Percentiles rank a stretch among this genome's conserved stretches.
These are phyloP conservation scores for Vaccinium corymbosum DNA, from an alignment of 148 eudicot species.

Conservation along the genomic window DNA sequence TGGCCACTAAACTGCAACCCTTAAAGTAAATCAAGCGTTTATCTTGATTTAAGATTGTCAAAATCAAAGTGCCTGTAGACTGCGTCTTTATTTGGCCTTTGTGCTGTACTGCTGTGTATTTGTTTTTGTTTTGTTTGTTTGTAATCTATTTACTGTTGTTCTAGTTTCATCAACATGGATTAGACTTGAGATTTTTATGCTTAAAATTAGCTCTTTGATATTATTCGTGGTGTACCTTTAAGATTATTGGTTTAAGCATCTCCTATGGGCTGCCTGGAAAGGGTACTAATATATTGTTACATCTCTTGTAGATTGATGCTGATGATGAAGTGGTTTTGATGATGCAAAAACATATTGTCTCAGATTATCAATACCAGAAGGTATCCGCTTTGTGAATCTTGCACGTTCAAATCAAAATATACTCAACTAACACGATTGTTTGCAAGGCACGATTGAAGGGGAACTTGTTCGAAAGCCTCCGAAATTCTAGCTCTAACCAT, in stretches of 20 bases:
- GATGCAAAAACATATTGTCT: conserved; percentile 65
- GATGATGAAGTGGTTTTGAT: conserved; percentile 51
- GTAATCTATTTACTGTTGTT: background rate
- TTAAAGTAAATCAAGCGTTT: background rate
- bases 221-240: background rate
- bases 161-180: background rate
- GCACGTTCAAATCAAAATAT: background rate
- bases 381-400: conserved; percentile 36
- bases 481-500: background rate
- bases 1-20: background rate
- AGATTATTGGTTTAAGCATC: background rate
- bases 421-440: background rate
- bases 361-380: conserved; percentile 72
- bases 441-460: background rate
- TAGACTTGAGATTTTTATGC: background rate
- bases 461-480: background rate
- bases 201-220: background rate
- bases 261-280: background rate
- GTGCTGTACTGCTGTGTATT: background rate
- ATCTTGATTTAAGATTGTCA: background rate
- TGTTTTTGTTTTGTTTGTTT: background rate
- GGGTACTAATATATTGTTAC: background rate
- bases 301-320: conserved; percentile 53
- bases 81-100: background rate
- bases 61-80: background rate